A percentile compares a stretch with the other conserved stretches of the same genome.
Evolutionary conservation across 2,329 filamentous ascomycete genomes (phyloP).

Genomic region (Ramularia collo-cygni): DNA sequence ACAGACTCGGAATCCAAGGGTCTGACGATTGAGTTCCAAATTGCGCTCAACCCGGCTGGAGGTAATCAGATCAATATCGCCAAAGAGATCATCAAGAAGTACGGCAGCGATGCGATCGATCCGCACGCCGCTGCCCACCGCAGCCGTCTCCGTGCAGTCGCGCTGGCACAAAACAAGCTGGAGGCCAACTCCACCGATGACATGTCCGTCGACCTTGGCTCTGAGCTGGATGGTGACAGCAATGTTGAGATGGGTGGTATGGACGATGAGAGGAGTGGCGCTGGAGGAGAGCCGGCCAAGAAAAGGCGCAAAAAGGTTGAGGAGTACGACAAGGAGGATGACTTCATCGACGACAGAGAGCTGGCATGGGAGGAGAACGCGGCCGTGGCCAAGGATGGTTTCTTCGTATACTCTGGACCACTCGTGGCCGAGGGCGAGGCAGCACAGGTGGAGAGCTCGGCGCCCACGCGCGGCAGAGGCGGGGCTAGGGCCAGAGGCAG

Average conservation of each 20-base stretch:
- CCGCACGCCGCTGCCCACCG: conserved; percentile 83
- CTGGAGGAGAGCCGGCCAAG: conserved; percentile 68
- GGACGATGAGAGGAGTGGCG: conserved; percentile 53
- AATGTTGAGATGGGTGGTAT: conserved; percentile 81
- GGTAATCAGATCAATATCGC: conserved; percentile 96
- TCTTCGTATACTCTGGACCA: conserved; percentile 95
- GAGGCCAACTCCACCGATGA: conserved; percentile 72
- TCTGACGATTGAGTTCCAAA: conserved; percentile 78
- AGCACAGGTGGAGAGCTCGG: conserved; percentile 26
- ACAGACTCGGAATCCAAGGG: conserved; percentile 39
- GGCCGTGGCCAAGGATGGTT: conserved; percentile 88
- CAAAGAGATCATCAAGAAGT: conserved; percentile 84
- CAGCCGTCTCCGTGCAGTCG: conserved; percentile 79
- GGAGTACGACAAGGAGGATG: conserved; percentile 61
- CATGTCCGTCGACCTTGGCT: conserved; percentile 66
- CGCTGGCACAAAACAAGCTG: conserved; percentile 76
- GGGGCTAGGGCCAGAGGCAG: conserved; percentile 50
- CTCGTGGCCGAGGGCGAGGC: conserved; percentile 78
- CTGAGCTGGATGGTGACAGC: conserved; percentile 63
- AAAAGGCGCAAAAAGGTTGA: conserved; percentile 67
- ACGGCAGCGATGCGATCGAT: conserved; percentile 90
- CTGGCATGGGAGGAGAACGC: conserved; percentile 92
- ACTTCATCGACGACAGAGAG: conserved; percentile 83
- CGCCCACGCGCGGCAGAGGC: conserved; percentile 17
- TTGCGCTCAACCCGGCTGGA: conserved; percentile 71